Base-by-base conservation (phyloP, 345 rosid genomes). In the Aegle marmelos region DNA sequence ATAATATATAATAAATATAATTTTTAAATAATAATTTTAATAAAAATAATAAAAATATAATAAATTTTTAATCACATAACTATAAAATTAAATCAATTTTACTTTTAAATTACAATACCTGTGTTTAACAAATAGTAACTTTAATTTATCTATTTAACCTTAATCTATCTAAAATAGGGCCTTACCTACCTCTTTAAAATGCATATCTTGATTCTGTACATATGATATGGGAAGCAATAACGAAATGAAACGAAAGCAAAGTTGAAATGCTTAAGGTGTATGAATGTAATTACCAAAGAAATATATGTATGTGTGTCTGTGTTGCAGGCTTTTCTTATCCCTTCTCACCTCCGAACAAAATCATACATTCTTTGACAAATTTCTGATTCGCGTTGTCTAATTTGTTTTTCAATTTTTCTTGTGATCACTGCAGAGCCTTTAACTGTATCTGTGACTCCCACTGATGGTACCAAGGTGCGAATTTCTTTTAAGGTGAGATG, bases 401-500 rank as follows among this genome's bases (percentile, higher is more conserved):
- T 45, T 45, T 68, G n/a, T 6, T 53, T 33, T 48, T 71, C 45
- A 66, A 76, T 56, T 36, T 69, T 62, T 64, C 22, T 13, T 37
- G 50, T 24, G 65, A 41, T 41, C 48, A 69, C 54, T 74, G 78
- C 83, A 90, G 90, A 79, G 76, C 93, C 91, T 25, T 85, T 90
- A 76, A 72, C 89, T 33, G 82, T 80, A 5, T 81, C 86, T 75
- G 71, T 62, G 22, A 68, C 71, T 66, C 81, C 79, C 27, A 71
- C 80, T 59, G 78, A 80, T 77, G 78, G 82, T 78, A 37, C 79
- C 14, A 81, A 84, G 50, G 73, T 88, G 78, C 85, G 87, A 74
- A 78, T 90, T 82, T 85, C 93, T 28, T 86, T 82, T 66, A 85
- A 85, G 93, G 93, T 88, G 80, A 61, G 77, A 22, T 68, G 30